Evolutionary conservation across 176 grass and related monocot genomes (phyloP), one percentile per base, ranked within the genome.

Genomic region (Rhynchospora tenuis): DNA sequence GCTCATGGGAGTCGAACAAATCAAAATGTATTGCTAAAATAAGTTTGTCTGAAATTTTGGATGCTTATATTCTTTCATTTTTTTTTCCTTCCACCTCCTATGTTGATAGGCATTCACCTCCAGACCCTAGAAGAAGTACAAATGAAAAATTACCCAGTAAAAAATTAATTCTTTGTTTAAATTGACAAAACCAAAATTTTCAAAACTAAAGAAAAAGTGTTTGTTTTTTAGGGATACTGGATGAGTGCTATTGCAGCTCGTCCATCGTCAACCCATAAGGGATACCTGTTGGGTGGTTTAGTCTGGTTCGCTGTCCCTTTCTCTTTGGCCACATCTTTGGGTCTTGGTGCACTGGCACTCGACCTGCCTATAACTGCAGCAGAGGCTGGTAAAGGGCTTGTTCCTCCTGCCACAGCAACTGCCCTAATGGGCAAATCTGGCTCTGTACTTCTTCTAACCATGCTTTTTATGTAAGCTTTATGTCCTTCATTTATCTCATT

Each of bases 281-380:
- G 89, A 31, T 94, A 91, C 73, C 61, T 94, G 50, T 83, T 94
- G 31, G 92, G 89, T 3, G 92, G 92, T 26, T 81, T 94, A 48
- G 92, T 94, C 6, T 94, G 92, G 92, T 94, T 94, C 75, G 89
- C 92, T 2, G 89, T 94, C 28, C 92, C 92, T 7, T 94, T 94
- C 82, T 94, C 92, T 26, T 83, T 91, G 83, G 92, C 92, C 16
- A 94, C 92, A 51, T 91, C 89, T 68, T 85, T 94, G 73, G 92
- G 92, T 33, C 87, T 94, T 2, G 89, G 89, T 24, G 92, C 92
- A 9, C 83, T 94, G 9, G 92, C 92, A 14, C 89, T 94, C 14
- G 92, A 94, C 78, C 89, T 94, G 43, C 92, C 92, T 42, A 61
- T 94, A 52, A 94, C 87, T 22, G 66, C 87, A 24, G 29, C 50